phyloP scores from a whole-genome alignment of 2,329 filamentous ascomycete species.

The Trichoderma cornu-damae region DNA sequence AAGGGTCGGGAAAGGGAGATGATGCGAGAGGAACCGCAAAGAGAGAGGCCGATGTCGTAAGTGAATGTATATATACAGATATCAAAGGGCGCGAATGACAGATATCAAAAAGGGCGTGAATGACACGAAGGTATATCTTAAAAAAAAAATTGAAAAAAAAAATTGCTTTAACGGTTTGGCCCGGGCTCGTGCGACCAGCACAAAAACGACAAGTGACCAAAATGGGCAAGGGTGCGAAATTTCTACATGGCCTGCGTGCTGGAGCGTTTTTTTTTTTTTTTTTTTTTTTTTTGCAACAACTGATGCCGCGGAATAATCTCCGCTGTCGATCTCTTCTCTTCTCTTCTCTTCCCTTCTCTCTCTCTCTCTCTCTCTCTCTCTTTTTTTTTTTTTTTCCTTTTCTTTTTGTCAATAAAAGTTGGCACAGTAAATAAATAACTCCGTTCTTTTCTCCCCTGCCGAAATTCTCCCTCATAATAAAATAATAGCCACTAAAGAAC shows the following conservation, averaged over 20 bases:
- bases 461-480: background rate
- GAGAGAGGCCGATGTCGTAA: background rate
- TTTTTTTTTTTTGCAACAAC: background rate
- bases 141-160: background rate
- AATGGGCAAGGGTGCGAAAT: background rate
- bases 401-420: background rate
- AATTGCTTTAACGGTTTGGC: background rate
- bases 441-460: background rate
- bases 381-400: background rate
- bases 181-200: background rate
- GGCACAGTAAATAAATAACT: too few relatives aligned
- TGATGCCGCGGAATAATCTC: too few relatives aligned
- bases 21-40: background rate
- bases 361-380: background rate
- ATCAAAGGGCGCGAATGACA: background rate
- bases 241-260: too few relatives aligned
- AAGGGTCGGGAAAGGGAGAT: background rate
- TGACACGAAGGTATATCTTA: too few relatives aligned
- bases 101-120: background rate
- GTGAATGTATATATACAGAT: background rate
- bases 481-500: slow-evolving; percentile 12
- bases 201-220: background rate
- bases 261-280: too few relatives aligned
- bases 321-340: background rate
- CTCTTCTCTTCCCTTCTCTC: background rate